Evolutionary conservation across 805 yeast genomes (phyloP), one percentile per base, ranked within the genome.

Genomic region (Candida odintsovae): DNA sequence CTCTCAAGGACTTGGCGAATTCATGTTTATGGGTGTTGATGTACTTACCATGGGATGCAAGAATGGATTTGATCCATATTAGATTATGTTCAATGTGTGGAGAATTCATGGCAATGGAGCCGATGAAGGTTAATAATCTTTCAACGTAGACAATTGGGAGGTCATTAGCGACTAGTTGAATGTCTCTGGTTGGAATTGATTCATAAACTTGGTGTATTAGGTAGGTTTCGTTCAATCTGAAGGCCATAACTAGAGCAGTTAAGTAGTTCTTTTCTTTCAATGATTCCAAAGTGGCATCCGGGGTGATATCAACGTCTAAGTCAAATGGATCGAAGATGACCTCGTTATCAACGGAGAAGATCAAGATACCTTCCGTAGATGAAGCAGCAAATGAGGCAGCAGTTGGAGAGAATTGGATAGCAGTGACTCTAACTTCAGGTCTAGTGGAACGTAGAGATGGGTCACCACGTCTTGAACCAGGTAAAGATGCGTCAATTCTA

Each of bases 241-340:
- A 90, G 0, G 97, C 80, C 97, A 94, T 90, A 13, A 90, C 86
- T 48, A 92, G 66, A 0, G 97, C 92, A 37, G 78, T 78, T 55
- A 90, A 69, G 63, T 80, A 88, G 37, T 73, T 68, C 46, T 69
- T 70, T 42, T 80, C 83, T 8, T 68, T 54, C 38, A 90, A 68
- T 7, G 80, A 76, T 45, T 79, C 83, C 29, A 79, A 48, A 0
- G 90, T 83, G 6, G 86, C 70, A 40, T 80, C 86, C 1, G 96
- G 95, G 0, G 99, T 94, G 25, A 92, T 80, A 57, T 94, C 98
- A 41, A 90, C 72, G 62, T 92, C 98, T 61, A 94, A 74, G 64
- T 94, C 98, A 62, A 88, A 88, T 29, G 99, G 99, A 70, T 94
- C 99, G 62, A 94, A 94, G 25, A 82, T 69, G 42, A 83, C 67